Conservation (phyloP, 2,329 filamentous ascomycete species). For the Coniochaeta hoffmannii region DNA sequence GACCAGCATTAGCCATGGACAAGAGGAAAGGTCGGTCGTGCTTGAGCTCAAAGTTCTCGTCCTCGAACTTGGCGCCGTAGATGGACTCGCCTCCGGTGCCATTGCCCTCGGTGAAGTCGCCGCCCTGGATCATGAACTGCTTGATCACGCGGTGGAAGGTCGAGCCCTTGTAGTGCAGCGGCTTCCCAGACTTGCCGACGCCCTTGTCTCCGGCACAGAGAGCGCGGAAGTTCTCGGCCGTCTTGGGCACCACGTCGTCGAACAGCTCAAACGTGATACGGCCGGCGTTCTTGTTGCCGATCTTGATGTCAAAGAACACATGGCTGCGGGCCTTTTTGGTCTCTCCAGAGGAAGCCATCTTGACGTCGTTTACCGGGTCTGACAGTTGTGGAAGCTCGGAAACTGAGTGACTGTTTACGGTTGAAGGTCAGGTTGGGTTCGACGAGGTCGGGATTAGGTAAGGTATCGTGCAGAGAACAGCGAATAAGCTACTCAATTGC, state of each 20-base stretch:
- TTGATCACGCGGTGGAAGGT: slow-evolving; percentile 96
- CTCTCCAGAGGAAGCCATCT: slow-evolving; percentile 22
- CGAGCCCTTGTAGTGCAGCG: slow-evolving; percentile 88
- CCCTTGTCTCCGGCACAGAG: slow-evolving; percentile 96
- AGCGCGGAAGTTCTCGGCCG: slow-evolving; percentile 90
- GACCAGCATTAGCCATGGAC: slow-evolving; percentile 96
- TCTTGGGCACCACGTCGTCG: slow-evolving; percentile 76
- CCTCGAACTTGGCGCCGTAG: slow-evolving; percentile 94
- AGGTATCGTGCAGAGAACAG: too few relatives aligned
- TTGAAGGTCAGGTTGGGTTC: too few relatives aligned
- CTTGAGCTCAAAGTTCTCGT: slow-evolving; percentile 90
- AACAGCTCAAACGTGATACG: slow-evolving; percentile 83
- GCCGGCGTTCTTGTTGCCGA: slow-evolving; percentile 66
- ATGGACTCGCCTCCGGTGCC: slow-evolving; percentile 96
- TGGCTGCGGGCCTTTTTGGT: slow-evolving; percentile 56
- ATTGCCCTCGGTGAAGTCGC: slow-evolving; percentile 92
- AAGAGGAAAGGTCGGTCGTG: slow-evolving; percentile 90
- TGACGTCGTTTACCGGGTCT: neutral
- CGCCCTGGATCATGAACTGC: slow-evolving; percentile 97
- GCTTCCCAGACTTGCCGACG: slow-evolving; percentile 69
- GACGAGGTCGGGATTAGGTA: too few relatives aligned
- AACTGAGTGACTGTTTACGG: too few relatives aligned
- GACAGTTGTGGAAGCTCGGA: neutral
- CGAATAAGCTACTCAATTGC: too few relatives aligned
- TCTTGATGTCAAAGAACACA: slow-evolving; percentile 89